phyloP scores from a whole-genome alignment of 2,329 filamentous ascomycete genomes.

The Fusarium kyushuense region DNA sequence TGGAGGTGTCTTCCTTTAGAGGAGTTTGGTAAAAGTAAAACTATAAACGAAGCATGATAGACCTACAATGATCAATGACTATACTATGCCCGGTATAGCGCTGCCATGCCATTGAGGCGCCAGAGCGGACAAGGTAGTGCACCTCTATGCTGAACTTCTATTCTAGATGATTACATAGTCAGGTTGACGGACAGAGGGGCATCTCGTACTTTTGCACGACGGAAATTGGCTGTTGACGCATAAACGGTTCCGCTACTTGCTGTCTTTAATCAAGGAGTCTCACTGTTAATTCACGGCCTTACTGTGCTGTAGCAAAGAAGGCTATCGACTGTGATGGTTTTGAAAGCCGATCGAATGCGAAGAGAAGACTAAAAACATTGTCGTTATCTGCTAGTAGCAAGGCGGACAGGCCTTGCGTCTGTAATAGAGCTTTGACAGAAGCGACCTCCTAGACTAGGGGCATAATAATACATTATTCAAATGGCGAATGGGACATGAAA shows the following conservation, averaged over 20 bases:
- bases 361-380: too few relatives aligned
- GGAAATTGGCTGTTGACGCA: neutral
- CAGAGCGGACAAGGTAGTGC: neutral
- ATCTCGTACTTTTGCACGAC: too few relatives aligned
- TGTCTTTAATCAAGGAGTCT: neutral
- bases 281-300: too few relatives aligned
- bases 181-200: too few relatives aligned
- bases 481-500: neutral
- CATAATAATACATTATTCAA: neutral
- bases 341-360: too few relatives aligned
- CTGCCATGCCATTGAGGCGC: neutral
- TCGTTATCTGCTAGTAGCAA: neutral
- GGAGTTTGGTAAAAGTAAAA: slow-evolving; percentile 21
- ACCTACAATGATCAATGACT: slow-evolving; percentile 32
- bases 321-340: too few relatives aligned
- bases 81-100: slow-evolving; percentile 18
- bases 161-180: too few relatives aligned
- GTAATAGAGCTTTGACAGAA: neutral
- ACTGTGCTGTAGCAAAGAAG: too few relatives aligned
- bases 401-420: neutral
- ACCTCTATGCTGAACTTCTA: too few relatives aligned
- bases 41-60: slow-evolving; percentile 34
- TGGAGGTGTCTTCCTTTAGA: neutral
- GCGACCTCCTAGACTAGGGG: neutral
- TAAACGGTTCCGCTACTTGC: neutral